These are phyloP conservation scores for Myxozyma neotropica DNA, from an alignment of 805 yeast genomes.

Conservation along the genomic window DNA sequence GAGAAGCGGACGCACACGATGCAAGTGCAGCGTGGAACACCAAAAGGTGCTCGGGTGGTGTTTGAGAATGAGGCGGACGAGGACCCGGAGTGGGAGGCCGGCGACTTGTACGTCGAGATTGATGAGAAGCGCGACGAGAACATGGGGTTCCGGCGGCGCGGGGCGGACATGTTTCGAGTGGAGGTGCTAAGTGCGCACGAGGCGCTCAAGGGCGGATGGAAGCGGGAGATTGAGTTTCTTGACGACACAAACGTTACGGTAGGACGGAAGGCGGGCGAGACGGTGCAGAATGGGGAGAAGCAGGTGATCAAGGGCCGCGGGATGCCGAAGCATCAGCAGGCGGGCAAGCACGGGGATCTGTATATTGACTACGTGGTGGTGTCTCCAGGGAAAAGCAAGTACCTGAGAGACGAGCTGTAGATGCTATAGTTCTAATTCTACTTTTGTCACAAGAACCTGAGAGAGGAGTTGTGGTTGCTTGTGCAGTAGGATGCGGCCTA, in stretches of 20 bases:
- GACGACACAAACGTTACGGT: slow-evolving; percentile 59
- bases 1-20: slow-evolving; percentile 60
- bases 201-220: slow-evolving; percentile 81
- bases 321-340: slow-evolving; percentile 67
- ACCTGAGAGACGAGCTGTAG: slow-evolving; percentile 12
- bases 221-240: slow-evolving; percentile 63
- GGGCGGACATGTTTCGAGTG: slow-evolving; percentile 71
- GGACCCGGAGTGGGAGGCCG: slow-evolving; percentile 78
- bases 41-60: slow-evolving; percentile 59
- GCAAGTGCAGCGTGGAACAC: slow-evolving; percentile 69
- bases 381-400: slow-evolving; percentile 34
- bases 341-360: slow-evolving; percentile 55
- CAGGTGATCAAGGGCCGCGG: slow-evolving; percentile 77
- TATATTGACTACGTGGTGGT: slow-evolving; percentile 50
- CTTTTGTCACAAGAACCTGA: no score
- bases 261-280: slow-evolving; percentile 53
- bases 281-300: slow-evolving; percentile 66
- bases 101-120: slow-evolving; percentile 69
- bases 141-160: slow-evolving; percentile 85
- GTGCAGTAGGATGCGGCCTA: no score
- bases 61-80: slow-evolving; percentile 80
- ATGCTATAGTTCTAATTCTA: not conserved
- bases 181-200: slow-evolving; percentile 75
- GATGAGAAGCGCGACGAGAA: slow-evolving; percentile 58
- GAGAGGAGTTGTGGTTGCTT: no score